Base-by-base conservation (phyloP, 495 filamentous ascomycete genomes). In the Sordaria brevicollis region DNA sequence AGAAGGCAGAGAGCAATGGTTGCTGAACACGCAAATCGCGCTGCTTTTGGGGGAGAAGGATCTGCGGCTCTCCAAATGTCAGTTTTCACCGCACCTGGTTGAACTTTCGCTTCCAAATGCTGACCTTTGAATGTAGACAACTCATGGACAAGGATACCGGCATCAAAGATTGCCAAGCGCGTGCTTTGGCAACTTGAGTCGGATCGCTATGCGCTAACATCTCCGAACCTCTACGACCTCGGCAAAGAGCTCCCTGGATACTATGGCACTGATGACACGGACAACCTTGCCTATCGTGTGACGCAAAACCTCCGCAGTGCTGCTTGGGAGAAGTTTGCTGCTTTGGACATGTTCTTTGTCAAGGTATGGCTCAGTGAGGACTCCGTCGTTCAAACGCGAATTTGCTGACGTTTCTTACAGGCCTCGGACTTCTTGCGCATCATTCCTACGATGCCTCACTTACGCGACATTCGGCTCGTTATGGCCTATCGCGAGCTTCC, bases 41-140 rank as follows among this genome's bases (percentile, higher is more conserved):
- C 86, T 91, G 19, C 81, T 94, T 31, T 81, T 94, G 35, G 91
- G 90, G 35, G 90, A 91, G 66, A 91, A 91, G 76, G 91, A 94
- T 74, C 82, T 92, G 25, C 85, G 89, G 41, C 82, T 94, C 35
- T 88, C 89, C 29, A 86, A 89, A 81, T 94, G 88, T 89, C 79
- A 83, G 87, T 82, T 39, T n/a, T 35, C 11, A 35, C 67, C 33
- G 5, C 43, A 62, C 31, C 10, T 29, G 19, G 19, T 35, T 33
- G 7, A 34, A 17, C n/a, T 11, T n/a, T 31, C 31, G 31, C 67
- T 66, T 13, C 33, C 66, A 57, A 29, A 35, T 57, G 35, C 70
- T 74, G 67, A 74, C 70, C 19, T 36, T n/a, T 66, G 35, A 33
- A 25, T 43, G n/a, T 75, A 90, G 88, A 91, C 76, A 84, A 89